Percentiles rank a stretch among this genome's conserved stretches.
Evolutionary conservation across 2,329 filamentous ascomycete genomes (phyloP).

Genomic region (Achaetomium macrosporum): DNA sequence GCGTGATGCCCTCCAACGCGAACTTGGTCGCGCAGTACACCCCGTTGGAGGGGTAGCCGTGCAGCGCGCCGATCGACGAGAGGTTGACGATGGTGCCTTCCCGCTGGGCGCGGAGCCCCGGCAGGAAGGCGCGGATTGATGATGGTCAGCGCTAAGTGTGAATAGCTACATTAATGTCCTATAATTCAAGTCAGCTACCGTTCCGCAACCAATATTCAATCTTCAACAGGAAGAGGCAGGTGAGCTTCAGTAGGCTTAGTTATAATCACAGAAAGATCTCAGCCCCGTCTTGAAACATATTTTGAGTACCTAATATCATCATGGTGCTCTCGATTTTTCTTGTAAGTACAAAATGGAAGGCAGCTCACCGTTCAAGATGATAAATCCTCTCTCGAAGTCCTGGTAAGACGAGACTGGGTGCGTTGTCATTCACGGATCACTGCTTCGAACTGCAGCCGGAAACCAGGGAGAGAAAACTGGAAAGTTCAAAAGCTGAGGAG

Average conservation of each 20-base stretch:
- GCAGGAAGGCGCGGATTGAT: conserved; percentile 43
- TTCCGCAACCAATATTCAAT: too few relatives aligned
- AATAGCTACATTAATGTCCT: too few relatives aligned
- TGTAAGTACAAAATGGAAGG: not conserved
- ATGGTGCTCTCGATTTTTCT: not conserved
- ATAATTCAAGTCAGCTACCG: too few relatives aligned
- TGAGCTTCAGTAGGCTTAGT: conserved; percentile 16
- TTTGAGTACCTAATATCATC: conserved; percentile 18
- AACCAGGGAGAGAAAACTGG: not conserved
- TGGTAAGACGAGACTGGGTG: too few relatives aligned
- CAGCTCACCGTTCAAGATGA: not conserved
- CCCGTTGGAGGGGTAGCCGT: conserved; percentile 33
- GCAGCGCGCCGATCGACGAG: conserved; percentile 39
- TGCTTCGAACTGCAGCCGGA: not conserved
- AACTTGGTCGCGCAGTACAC: conserved; percentile 44
- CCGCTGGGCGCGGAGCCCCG: conserved; percentile 38
- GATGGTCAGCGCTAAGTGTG: too few relatives aligned
- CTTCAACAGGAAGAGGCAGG: not conserved
- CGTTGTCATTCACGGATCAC: too few relatives aligned
- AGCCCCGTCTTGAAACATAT: conserved; percentile 39
- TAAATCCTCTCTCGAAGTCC: too few relatives aligned
- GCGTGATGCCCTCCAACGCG: conserved; percentile 37
- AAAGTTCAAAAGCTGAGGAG: not conserved
- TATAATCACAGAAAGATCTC: conserved; percentile 32
- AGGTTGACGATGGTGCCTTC: conserved; percentile 42